Percentiles rank a stretch among this genome's conserved stretches.
Evolutionary conservation across 495 filamentous ascomycete species (phyloP).

Genomic region (Xylaria flabelliformis): DNA sequence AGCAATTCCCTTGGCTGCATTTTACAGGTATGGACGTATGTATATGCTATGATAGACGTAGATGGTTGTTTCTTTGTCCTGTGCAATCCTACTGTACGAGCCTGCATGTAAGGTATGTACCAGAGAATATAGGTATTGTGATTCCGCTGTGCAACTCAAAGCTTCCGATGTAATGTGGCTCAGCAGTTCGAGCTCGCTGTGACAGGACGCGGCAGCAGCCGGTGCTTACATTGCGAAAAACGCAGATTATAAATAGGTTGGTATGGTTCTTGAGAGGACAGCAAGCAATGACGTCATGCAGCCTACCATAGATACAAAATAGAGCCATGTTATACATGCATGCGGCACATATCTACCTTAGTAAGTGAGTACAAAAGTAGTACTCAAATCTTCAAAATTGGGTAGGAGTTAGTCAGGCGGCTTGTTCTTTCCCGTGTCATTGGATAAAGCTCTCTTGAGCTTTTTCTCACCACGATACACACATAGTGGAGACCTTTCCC

Average conservation of each 20-base stretch:
- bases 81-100: background rate
- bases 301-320: background rate
- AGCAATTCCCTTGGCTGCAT: background rate
- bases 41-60: background rate
- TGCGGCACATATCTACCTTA: background rate
- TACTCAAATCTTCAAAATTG: no score
- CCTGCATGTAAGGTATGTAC: background rate
- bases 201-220: background rate
- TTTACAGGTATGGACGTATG: background rate
- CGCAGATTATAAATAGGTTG: background rate
- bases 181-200: background rate
- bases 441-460: background rate
- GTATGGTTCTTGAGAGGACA: no score
- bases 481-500: background rate
- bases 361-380: no score
- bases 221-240: background rate
- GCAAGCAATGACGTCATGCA: background rate
- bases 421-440: background rate
- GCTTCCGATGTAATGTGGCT: background rate
- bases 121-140: background rate
- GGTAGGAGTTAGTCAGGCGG: no score
- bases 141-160: background rate
- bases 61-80: background rate
- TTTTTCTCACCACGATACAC: background rate
- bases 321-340: background rate